Evolutionary conservation across 257 asterid genomes (phyloP).

Genomic region (Fraxinus cuspidata): DNA sequence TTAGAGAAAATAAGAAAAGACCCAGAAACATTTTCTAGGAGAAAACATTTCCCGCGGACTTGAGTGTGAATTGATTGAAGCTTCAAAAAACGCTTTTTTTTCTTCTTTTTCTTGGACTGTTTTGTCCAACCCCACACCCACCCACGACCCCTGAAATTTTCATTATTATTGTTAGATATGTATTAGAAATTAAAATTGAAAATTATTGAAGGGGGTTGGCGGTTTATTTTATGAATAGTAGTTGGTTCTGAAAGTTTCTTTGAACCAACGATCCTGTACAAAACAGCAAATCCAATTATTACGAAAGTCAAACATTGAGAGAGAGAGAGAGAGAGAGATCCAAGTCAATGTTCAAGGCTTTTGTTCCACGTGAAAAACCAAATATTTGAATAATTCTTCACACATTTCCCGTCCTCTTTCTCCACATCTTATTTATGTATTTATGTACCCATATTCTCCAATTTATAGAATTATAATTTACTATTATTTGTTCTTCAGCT

Average conservation of each 20-base stretch:
- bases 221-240: neutral
- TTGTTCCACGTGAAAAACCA: slow-evolving; percentile 51
- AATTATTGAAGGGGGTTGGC: neutral
- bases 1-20: neutral
- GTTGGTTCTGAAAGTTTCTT: slow-evolving; percentile 29
- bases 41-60: neutral
- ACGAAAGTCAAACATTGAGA: slow-evolving; percentile 32
- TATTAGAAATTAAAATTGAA: neutral
- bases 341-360: slow-evolving; percentile 80
- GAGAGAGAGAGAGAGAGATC: slow-evolving; percentile 28
- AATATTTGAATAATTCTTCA: slow-evolving; percentile 38
- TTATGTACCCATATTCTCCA: slow-evolving; percentile 1
- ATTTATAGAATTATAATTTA: neutral
- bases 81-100: neutral
- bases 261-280: slow-evolving; percentile 26
- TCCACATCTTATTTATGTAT: neutral
- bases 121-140: neutral
- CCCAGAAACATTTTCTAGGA: neutral
- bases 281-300: neutral
- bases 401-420: slow-evolving; percentile 12
- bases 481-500: slow-evolving; percentile 24
- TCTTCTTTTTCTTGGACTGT: neutral
- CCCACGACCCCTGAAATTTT: neutral
- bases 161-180: neutral
- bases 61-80: neutral